These are phyloP conservation scores for Penicillium lagena DNA, from an alignment of 495 filamentous ascomycete genomes.

Conservation along the genomic window DNA sequence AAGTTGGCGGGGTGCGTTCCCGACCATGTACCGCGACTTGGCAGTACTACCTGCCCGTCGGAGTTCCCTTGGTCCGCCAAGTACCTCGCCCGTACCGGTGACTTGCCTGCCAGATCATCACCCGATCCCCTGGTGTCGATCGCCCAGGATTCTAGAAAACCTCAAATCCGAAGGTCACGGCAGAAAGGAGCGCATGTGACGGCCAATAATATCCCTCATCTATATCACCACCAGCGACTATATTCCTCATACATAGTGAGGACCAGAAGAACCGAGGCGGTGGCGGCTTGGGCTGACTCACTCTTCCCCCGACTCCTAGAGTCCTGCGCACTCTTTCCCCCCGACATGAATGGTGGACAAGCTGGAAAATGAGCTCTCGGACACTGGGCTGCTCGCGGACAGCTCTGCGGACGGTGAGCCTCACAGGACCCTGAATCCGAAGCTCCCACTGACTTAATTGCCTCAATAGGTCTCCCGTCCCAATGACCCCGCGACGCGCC, in stretches of 20 bases:
- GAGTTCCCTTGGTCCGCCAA: background rate
- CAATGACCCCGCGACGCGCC: slow-evolving; percentile 7
- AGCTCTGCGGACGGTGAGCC: slow-evolving; percentile 21
- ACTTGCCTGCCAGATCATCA: slow-evolving; percentile 4
- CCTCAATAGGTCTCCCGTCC: slow-evolving; percentile 18
- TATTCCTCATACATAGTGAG: no score
- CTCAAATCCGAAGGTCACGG: background rate
- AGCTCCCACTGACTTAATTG: slow-evolving; percentile 4
- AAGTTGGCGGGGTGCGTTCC: slow-evolving; percentile 4
- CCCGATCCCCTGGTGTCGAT: background rate
- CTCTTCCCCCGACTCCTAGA: background rate
- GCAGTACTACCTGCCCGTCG: background rate
- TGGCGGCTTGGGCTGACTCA: slow-evolving; percentile 3
- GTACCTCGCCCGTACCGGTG: slow-evolving; percentile 4
- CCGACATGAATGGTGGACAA: background rate
- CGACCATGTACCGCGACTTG: slow-evolving; percentile 3
- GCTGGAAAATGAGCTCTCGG: slow-evolving; percentile 32
- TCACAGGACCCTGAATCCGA: background rate
- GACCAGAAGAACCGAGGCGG: no score
- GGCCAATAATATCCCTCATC: background rate
- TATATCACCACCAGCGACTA: no score
- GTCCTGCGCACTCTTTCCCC: background rate
- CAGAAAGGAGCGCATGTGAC: background rate
- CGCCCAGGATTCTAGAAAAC: background rate
- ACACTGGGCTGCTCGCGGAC: slow-evolving; percentile 28